Evolutionary conservation across 306 rosid species (phyloP), one percentile per base, ranked within the genome.

Genomic region (Gillenia trifoliata): DNA sequence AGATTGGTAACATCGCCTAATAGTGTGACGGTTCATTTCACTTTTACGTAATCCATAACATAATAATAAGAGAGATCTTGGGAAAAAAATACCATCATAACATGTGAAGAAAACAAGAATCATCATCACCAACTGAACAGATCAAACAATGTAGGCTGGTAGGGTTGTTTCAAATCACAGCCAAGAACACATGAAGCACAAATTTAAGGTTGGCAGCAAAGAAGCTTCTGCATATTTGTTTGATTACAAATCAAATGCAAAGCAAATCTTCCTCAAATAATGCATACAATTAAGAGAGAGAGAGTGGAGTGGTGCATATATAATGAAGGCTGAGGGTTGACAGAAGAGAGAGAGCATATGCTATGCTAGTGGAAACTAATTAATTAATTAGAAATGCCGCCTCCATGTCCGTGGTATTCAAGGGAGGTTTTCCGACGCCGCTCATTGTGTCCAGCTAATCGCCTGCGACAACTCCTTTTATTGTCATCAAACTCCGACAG

Each of bases 361-460:
- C 31, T 11, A 47, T 29, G 66, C 8, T 61, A 17, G 16, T 0
- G 12, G 40, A 10, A 63, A 4, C 23, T 4, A 50, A 16, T 16
- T 4, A 50, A 10, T 9, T 54, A 54, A n/a, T 54, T 20, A 19
- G 25, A 54, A 4, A 15, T 43, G 50, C 50, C 52, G 7, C 52
- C 52, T 15, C 52, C 52, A 45, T 45, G 52, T 45, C 52, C 52
- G 15, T 45, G 52, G 17, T 45, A 45, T 45, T 45, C 7, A 1
- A 5, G 17, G n/a, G 87, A 67, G 83, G 55, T 85, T 67, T 89
- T 95, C 86, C 99, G 82, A 20, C 99, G 96, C 86, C 98, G 87
- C 80, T 89, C 88, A 25, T 95, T 95, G 73, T 92, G 99, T 72
- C 98, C 99, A 11, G 97, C 99, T 83, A 95, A 82, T 28, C 99